Percentiles rank a stretch among this genome's conserved stretches.
Evolutionary conservation across 2,329 filamentous ascomycete genomes (phyloP).

Genomic region (Cercospora zeae-maydis): DNA sequence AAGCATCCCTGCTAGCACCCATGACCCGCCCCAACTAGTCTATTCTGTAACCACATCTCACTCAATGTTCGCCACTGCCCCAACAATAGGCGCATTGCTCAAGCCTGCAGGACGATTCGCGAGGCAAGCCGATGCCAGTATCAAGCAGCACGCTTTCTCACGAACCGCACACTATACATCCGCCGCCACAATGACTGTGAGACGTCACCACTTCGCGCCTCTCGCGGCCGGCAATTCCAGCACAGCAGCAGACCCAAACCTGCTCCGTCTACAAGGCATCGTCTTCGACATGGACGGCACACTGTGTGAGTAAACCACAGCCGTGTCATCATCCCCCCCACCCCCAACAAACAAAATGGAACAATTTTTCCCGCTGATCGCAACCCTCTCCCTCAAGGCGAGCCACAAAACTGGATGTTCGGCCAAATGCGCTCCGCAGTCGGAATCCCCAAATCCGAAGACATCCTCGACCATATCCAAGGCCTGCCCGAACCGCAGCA

Average conservation of each 20-base stretch:
- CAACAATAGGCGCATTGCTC: neutral
- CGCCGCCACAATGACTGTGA: slow-evolving; percentile 3
- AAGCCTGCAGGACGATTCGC: neutral
- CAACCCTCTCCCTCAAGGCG: slow-evolving; percentile 48
- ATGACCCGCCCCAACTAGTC: too few species aligned
- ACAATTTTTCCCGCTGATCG: neutral
- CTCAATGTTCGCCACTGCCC: neutral
- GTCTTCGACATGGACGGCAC: slow-evolving; percentile 97
- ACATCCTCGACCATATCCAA: slow-evolving; percentile 89
- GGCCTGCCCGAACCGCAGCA: slow-evolving; percentile 60
- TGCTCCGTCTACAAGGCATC: slow-evolving; percentile 53
- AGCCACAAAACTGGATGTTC: slow-evolving; percentile 97
- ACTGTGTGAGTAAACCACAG: slow-evolving; percentile 59
- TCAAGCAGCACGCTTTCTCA: neutral
- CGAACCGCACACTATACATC: neutral
- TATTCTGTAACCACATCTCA: neutral
- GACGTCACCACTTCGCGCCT: slow-evolving; percentile 46
- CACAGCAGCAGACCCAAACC: slow-evolving; percentile 10
- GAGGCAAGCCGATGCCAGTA: neutral
- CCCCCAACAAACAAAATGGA: too few species aligned
- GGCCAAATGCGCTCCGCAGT: slow-evolving; percentile 74
- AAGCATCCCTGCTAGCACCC: neutral
- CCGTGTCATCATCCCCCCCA: slow-evolving; percentile 24
- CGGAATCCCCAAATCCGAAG: slow-evolving; percentile 65
- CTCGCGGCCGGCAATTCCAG: slow-evolving; percentile 38